These are phyloP conservation scores for Pseudogymnoascus sp. DNA, from an alignment of 2,329 filamentous ascomycete species.

Conservation along the genomic window DNA sequence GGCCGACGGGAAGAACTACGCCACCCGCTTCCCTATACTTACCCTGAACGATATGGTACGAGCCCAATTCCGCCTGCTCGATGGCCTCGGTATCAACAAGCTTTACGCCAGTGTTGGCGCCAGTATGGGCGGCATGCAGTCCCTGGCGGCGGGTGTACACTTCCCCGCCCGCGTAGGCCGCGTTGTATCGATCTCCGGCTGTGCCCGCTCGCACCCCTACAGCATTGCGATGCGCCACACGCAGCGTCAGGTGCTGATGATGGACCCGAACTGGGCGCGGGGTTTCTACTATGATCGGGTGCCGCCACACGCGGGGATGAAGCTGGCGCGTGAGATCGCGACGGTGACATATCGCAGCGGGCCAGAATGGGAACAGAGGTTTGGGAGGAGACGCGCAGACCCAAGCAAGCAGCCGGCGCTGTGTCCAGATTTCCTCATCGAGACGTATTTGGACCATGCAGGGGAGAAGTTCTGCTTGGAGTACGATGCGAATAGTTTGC, in stretches of 20 bases:
- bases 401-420: slow-evolving; percentile 77
- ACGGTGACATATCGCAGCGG: slow-evolving; percentile 96
- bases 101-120: slow-evolving; percentile 90
- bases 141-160: slow-evolving; percentile 74
- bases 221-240: slow-evolving; percentile 98
- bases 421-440: slow-evolving; percentile 96
- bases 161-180: slow-evolving; percentile 75
- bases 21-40: slow-evolving; percentile 88
- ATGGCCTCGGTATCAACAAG: slow-evolving; percentile 64
- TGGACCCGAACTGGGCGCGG: slow-evolving; percentile 94
- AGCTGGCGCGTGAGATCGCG: slow-evolving; percentile 91
- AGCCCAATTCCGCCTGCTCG: slow-evolving; percentile 84
- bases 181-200: slow-evolving; percentile 85
- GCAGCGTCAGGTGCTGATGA: slow-evolving; percentile 96
- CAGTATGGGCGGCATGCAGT: slow-evolving; percentile 99
- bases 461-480: slow-evolving; percentile 97
- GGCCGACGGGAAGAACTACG: slow-evolving; percentile 78
- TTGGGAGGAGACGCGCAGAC: slow-evolving; percentile 81
- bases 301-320: slow-evolving; percentile 94
- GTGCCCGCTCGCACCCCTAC: slow-evolving; percentile 90
- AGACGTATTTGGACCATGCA: slow-evolving; percentile 95
- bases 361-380: slow-evolving; percentile 94
- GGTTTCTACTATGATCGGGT: slow-evolving; percentile 87
- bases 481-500: slow-evolving; percentile 88
- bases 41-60: slow-evolving; percentile 98